A percentile compares a stretch with the other conserved stretches of the same genome.
Conservation (phyloP, 805 yeast species). For the Candida odintsovae region DNA sequence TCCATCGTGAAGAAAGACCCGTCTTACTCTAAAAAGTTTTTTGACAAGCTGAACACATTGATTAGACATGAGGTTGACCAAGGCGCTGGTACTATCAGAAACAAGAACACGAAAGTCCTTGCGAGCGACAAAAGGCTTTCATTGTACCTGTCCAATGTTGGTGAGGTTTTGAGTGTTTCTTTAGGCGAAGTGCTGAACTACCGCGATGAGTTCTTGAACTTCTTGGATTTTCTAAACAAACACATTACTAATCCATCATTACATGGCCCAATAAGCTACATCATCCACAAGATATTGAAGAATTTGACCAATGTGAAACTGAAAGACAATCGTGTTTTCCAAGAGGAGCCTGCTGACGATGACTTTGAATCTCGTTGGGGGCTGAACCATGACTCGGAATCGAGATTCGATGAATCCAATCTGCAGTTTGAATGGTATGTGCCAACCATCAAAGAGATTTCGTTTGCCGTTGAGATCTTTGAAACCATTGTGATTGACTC, state of each 20-base stretch:
- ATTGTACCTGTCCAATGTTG: slow-evolving; percentile 64
- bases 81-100: slow-evolving; percentile 76
- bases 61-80: slow-evolving; percentile 64
- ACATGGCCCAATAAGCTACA: slow-evolving; percentile 50
- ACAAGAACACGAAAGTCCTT: slow-evolving; percentile 52
- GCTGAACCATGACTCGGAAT: slow-evolving; percentile 53
- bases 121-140: slow-evolving; percentile 76
- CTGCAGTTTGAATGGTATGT: slow-evolving; percentile 68
- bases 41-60: slow-evolving; percentile 28
- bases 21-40: slow-evolving; percentile 19
- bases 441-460: slow-evolving; percentile 53
- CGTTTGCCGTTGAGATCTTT: slow-evolving; percentile 56
- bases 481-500: slow-evolving; percentile 40
- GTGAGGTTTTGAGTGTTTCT: slow-evolving; percentile 67
- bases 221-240: slow-evolving; percentile 24
- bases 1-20: slow-evolving; percentile 58
- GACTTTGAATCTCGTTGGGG: slow-evolving; percentile 61
- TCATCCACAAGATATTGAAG: slow-evolving; percentile 62
- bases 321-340: slow-evolving; percentile 47
- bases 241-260: slow-evolving; percentile 45
- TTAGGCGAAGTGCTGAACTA: slow-evolving; percentile 42
- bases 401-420: slow-evolving; percentile 42
- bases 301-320: slow-evolving; percentile 58
- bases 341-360: slow-evolving; percentile 34
- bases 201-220: slow-evolving; percentile 38